Evolutionary conservation across 441 rosid species (phyloP).

Genomic region (Eutrema salsugineum): DNA sequence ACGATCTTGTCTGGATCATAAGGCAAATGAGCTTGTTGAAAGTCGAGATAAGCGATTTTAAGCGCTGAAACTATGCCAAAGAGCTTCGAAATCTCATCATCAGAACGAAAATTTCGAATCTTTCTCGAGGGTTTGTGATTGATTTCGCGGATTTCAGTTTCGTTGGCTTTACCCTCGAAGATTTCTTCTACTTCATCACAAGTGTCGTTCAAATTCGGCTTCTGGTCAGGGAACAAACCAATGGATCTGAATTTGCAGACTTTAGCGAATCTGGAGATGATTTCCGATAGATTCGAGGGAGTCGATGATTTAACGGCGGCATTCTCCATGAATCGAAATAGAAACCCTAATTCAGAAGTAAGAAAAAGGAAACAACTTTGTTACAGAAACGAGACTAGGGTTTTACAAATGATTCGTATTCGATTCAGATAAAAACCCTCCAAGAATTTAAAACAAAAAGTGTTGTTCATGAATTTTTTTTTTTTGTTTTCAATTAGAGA

Average conservation of each 20-base stretch:
- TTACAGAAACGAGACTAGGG: conserved; percentile 21
- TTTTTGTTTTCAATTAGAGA: not conserved
- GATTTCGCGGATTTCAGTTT: conserved; percentile 18
- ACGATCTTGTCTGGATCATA: conserved; percentile 54
- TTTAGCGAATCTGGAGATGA: conserved; percentile 56
- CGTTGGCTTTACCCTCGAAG: conserved; percentile 32
- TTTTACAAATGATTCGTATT: not conserved
- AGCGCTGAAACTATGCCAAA: conserved; percentile 46
- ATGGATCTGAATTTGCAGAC: conserved; percentile 54
- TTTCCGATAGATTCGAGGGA: conserved; percentile 43
- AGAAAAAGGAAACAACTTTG: conserved; percentile 1
- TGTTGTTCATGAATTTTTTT: not conserved
- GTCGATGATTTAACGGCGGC: conserved; percentile 30
- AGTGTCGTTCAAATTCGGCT: conserved; percentile 2
- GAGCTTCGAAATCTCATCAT: conserved; percentile 33
- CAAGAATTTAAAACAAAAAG: not conserved
- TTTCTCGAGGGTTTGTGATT: conserved; percentile 19
- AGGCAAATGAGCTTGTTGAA: conserved; percentile 70
- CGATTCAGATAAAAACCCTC: not conserved
- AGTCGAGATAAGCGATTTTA: conserved; percentile 54
- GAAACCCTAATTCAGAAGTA: conserved; percentile 20
- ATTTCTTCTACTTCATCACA: conserved; percentile 32
- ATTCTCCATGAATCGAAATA: conserved; percentile 41
- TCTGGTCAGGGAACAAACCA: conserved; percentile 44
- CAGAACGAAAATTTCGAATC: conserved; percentile 10